A percentile compares a stretch with the other conserved stretches of the same genome.
phyloP scores from a whole-genome alignment of 257 asterid species.

The Nicotiana paniculata region DNA sequence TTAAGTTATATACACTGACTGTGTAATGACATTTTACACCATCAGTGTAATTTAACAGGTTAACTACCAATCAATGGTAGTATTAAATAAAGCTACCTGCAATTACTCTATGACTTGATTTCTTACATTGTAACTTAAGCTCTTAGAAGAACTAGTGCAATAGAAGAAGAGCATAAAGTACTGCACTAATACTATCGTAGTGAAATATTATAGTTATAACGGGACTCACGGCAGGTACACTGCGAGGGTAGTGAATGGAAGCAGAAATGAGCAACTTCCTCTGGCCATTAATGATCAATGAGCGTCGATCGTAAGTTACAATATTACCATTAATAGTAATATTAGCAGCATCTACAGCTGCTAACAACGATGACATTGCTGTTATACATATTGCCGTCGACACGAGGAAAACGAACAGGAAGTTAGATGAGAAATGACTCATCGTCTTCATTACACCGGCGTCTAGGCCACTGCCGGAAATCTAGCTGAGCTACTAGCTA shows the following conservation, averaged over 20 bases:
- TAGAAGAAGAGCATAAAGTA: no score
- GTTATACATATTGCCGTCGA: background rate
- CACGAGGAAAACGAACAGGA: background rate
- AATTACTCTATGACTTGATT: no score
- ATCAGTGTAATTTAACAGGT: no score
- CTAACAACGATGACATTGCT: background rate
- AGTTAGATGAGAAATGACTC: background rate
- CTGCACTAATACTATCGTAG: no score
- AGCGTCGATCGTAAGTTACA: slow-evolving; percentile 70
- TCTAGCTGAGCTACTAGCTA: background rate
- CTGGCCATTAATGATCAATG: slow-evolving; percentile 80
- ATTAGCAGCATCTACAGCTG: background rate
- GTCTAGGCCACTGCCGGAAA: background rate
- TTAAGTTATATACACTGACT: no score
- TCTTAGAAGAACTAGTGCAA: no score
- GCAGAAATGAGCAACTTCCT: slow-evolving; percentile 81
- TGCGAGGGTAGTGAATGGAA: slow-evolving; percentile 92
- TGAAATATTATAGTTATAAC: no score
- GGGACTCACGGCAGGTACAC: slow-evolving; percentile 60
- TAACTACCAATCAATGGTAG: no score
- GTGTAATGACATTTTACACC: no score
- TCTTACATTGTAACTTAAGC: no score
- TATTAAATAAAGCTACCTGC: no score
- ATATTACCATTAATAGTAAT: slow-evolving; percentile 24
- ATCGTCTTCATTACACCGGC: background rate